These are phyloP conservation scores for Neurospora sp. DNA, from an alignment of 495 filamentous ascomycete genomes.

Conservation along the genomic window DNA sequence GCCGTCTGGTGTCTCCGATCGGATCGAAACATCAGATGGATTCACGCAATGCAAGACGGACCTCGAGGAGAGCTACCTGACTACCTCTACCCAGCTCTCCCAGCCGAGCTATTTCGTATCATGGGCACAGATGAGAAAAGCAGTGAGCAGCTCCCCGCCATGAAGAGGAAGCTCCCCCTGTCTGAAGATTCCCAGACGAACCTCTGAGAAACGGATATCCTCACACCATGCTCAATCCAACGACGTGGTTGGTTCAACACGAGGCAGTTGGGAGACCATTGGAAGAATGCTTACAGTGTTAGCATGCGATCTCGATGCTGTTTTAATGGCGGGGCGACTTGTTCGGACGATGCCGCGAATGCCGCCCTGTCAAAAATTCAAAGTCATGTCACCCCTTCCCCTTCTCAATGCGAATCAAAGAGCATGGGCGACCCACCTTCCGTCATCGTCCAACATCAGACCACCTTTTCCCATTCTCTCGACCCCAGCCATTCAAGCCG, in stretches of 20 bases:
- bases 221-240: not conserved
- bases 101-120: not conserved
- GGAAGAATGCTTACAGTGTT: not conserved
- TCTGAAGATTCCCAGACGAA: not conserved
- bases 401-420: not conserved
- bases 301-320: not conserved
- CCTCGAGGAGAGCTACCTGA: not conserved
- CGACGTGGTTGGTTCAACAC: not conserved
- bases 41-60: not conserved
- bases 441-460: slow-evolving; percentile 11
- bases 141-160: not conserved
- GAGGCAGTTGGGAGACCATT: not conserved
- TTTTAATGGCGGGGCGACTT: not conserved
- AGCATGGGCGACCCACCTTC: not conserved
- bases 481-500: not conserved
- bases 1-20: not conserved
- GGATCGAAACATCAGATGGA: not conserved
- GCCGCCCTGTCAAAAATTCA: not conserved
- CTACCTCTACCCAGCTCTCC: not conserved
- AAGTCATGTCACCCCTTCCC: not conserved
- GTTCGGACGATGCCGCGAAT: not conserved
- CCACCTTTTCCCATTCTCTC: slow-evolving; percentile 4
- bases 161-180: not conserved
- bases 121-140: not conserved
- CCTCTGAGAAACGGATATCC: not conserved